Evolutionary conservation across 805 yeast species (phyloP), one percentile per base, ranked within the genome.

Genomic region (Candida alai): DNA sequence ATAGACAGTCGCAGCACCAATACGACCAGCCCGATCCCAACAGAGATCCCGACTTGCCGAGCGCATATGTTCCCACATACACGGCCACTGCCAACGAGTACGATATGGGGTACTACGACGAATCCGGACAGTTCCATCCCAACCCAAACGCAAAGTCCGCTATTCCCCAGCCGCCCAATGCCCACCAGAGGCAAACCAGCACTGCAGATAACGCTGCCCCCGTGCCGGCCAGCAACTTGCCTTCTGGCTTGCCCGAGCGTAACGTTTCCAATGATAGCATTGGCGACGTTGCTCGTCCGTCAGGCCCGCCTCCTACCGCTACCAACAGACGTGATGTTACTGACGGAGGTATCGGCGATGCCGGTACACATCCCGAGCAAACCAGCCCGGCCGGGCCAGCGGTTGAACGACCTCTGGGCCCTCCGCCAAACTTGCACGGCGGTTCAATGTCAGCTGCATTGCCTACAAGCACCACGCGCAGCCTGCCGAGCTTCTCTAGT

Each of bases 101-200:
- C 30, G 96, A 88, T 52, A 74, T 83, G 52, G 96, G 94, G 0
- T 80, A 73, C 53, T 85, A 84, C 47, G 93, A 84, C 52, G 61
- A 60, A 22, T 54, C 67, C 21, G 96, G 87, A 23, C 48, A 49
- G 20, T 61, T 59, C 35, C 68, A 61, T 36, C 47, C 62, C 6
- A 59, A 60, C 36, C 64, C 64, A 4, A 56, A 58, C 30, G 53
- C 56, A 2, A 56, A 51, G 28, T 25, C 43, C 13, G 44, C 48
- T 17, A 41, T 37, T 3, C 43, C 45, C 8, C 45, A 42, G 19
- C 39, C 40, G 18, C 58, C 56, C 2, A 47, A 47, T 16, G 54
- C 46, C 4, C 61, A 56, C 34, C 50, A 42, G 18, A 47, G 60
- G 37, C 33, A 31, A 8, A 13, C 26, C 6, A 34, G 19, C 18